Evolutionary conservation across 305 asterid genomes (phyloP).

Genomic region (Fraxinus greggii): DNA sequence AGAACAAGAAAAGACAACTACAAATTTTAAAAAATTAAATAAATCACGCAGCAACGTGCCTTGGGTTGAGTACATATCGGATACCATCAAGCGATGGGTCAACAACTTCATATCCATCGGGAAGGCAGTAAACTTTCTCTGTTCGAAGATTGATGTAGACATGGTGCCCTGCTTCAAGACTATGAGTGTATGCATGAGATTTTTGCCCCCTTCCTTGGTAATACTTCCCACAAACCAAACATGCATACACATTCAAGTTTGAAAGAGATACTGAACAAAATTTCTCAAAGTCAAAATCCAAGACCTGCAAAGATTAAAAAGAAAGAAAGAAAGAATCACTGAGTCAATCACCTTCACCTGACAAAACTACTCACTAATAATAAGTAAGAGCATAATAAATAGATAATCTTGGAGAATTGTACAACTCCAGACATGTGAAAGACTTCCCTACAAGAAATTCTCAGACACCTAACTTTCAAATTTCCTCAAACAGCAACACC

Average conservation of each 20-base stretch:
- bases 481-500: background rate
- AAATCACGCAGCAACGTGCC: constrained; percentile 38
- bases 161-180: constrained; percentile 93
- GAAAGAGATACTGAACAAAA: constrained; percentile 94
- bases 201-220: constrained; percentile 93
- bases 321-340: background rate
- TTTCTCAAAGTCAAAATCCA: constrained; percentile 93
- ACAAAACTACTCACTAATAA: background rate
- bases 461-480: background rate
- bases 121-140: constrained; percentile 94
- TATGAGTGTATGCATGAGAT: constrained; percentile 93
- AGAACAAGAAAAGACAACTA: background rate
- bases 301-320: constrained; percentile 55
- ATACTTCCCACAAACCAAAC: constrained; percentile 94
- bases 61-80: constrained; percentile 87
- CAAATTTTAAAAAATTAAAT: background rate
- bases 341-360: background rate
- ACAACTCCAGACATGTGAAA: background rate
- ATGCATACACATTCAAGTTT: constrained; percentile 90
- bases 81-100: constrained; percentile 93
- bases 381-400: background rate
- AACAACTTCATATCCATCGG: constrained; percentile 92
- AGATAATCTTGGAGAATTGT: background rate
- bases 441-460: background rate
- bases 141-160: constrained; percentile 88